Percentiles rank a stretch among this genome's conserved stretches.
These are phyloP conservation scores for Agroathelia rolfsii DNA, from an alignment of 1,284 basidiomycete species.

Conservation along the genomic window DNA sequence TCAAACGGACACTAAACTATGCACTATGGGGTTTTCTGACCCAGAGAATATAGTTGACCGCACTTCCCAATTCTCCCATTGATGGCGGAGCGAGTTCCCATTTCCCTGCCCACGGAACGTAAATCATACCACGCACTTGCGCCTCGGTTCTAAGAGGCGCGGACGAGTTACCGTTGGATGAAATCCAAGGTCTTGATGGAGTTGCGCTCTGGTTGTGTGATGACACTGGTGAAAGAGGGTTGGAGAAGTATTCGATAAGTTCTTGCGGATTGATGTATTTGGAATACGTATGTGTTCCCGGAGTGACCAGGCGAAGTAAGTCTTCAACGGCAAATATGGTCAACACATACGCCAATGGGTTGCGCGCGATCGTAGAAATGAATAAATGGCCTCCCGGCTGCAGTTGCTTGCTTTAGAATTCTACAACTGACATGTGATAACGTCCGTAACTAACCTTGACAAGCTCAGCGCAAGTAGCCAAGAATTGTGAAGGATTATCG, in stretches of 20 bases:
- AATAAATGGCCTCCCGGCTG: constrained; percentile 94
- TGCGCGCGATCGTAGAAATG: constrained; percentile 94
- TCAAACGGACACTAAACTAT: neutral
- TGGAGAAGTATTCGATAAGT: constrained; percentile 76
- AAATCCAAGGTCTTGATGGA: neutral
- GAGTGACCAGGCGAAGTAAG: constrained; percentile 72
- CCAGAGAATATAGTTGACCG: constrained; percentile 80
- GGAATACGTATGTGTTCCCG: constrained; percentile 85
- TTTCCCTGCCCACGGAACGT: constrained; percentile 63
- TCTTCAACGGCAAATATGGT: constrained; percentile 90
- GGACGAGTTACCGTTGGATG: constrained; percentile 36
- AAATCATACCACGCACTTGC: constrained; percentile 76
- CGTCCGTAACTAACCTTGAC: constrained; percentile 56
- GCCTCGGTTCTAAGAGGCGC: constrained; percentile 54
- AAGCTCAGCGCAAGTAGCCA: constrained; percentile 71
- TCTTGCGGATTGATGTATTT: constrained; percentile 91
- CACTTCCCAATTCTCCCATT: constrained; percentile 46
- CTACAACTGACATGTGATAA: constrained; percentile 3
- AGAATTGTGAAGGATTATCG: constrained; percentile 80
- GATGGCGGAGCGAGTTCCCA: constrained; percentile 64
- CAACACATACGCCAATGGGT: constrained; percentile 80
- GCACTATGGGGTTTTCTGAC: constrained; percentile 67
- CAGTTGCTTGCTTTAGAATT: constrained; percentile 4
- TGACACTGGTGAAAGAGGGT: constrained; percentile 22
- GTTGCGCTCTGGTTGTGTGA: neutral